phyloP scores from a whole-genome alignment of 495 filamentous ascomycete genomes.

The Aspergillus funiculosus region DNA sequence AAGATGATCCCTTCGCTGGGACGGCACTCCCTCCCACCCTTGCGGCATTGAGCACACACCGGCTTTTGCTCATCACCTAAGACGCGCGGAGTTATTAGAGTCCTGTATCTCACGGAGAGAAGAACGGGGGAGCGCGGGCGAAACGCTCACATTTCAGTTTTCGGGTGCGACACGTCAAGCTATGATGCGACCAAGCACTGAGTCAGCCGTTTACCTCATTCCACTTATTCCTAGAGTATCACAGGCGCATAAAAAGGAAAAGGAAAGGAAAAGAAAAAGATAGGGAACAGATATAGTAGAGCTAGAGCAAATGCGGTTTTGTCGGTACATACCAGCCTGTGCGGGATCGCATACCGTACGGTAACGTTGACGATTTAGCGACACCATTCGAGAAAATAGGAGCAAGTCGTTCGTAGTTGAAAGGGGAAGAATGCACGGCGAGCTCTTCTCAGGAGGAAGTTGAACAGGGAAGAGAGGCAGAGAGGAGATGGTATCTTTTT shows the following conservation, averaged over 20 bases:
- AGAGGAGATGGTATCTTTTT: too few relatives aligned
- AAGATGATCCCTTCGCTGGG: slow-evolving; percentile 61
- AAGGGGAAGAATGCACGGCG: not conserved
- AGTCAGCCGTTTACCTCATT: too few relatives aligned
- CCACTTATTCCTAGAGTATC: too few relatives aligned
- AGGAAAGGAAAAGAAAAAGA: not conserved
- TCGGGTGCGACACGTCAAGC: slow-evolving; percentile 56
- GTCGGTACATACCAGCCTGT: slow-evolving; percentile 49
- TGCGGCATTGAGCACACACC: slow-evolving; percentile 53
- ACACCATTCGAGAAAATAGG: slow-evolving; percentile 28
- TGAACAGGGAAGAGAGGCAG: not conserved
- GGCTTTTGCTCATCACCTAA: slow-evolving; percentile 52
- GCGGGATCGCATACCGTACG: slow-evolving; percentile 46
- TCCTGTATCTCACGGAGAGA: not conserved
- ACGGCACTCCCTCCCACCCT: slow-evolving; percentile 55
- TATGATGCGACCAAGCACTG: slow-evolving; percentile 17
- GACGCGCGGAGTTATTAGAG: slow-evolving; percentile 10
- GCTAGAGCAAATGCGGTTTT: too few relatives aligned
- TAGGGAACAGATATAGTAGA: not conserved
- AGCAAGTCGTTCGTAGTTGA: slow-evolving; percentile 1
- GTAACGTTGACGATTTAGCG: slow-evolving; percentile 24
- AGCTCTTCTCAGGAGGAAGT: too few relatives aligned
- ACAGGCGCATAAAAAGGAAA: too few relatives aligned
- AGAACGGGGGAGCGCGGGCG: not conserved
- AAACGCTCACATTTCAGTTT: slow-evolving; percentile 53